Evolutionary conservation across 2,329 filamentous ascomycete genomes (phyloP).

Genomic region (Cordyceps fumosorosea): DNA sequence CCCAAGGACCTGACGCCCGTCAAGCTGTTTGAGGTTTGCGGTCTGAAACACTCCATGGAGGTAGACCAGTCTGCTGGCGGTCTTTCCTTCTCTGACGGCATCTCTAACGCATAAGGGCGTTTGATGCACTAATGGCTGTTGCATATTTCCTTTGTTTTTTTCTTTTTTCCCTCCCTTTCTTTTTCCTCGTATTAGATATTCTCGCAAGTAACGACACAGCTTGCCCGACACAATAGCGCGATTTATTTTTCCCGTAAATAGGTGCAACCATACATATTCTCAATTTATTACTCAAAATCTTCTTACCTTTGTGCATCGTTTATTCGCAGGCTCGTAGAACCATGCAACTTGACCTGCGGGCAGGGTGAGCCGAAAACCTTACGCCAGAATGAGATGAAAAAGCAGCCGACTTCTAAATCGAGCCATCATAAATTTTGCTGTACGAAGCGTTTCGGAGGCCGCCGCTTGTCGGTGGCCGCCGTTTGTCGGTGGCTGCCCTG

Average conservation of each 20-base stretch:
- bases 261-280: neutral
- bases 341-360: too few species aligned
- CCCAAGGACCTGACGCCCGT: constrained; percentile 38
- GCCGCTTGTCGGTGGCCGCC: too few species aligned
- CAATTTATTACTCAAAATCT: too few species aligned
- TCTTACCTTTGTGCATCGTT: too few species aligned
- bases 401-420: too few species aligned
- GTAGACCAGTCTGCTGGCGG: constrained; percentile 33
- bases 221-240: constrained; percentile 6
- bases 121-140: neutral
- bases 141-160: neutral
- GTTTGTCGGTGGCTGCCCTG: too few species aligned
- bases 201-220: constrained; percentile 10
- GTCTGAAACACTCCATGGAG: constrained; percentile 42
- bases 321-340: too few species aligned
- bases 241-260: neutral
- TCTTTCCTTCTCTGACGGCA: constrained; percentile 9
- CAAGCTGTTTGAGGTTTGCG: constrained; percentile 45
- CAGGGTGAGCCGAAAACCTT: too few species aligned
- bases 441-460: too few species aligned
- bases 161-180: neutral
- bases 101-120: constrained; percentile 3
- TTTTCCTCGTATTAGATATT: constrained; percentile 1
- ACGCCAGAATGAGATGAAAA: too few species aligned
- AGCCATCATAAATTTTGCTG: too few species aligned